Conservation (phyloP, 75 land plant species). For the Pinus albicaulis region DNA sequence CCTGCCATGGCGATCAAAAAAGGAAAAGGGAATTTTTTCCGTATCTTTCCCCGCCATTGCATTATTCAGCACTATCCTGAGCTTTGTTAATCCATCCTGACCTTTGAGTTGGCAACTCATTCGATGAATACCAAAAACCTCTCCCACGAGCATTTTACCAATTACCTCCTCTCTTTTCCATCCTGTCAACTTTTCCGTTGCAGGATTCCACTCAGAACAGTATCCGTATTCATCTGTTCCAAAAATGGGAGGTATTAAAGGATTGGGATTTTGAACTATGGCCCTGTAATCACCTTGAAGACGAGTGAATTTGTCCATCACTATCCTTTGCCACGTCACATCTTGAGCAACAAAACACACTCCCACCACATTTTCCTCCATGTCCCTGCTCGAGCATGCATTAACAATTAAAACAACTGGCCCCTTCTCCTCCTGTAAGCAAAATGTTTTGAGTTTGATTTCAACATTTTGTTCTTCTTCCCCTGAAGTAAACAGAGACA, state of each 20-base stretch:
- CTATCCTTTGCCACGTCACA: slow-evolving; percentile 63
- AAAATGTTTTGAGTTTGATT: slow-evolving; percentile 68
- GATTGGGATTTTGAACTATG: slow-evolving; percentile 66
- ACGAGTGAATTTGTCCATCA: slow-evolving; percentile 65
- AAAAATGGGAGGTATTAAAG: slow-evolving; percentile 85
- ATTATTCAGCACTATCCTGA: slow-evolving; percentile 63
- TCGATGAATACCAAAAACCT: slow-evolving; percentile 57
- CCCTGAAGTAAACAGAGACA: slow-evolving; percentile 33
- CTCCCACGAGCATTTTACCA: slow-evolving; percentile 73
- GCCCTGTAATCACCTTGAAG: slow-evolving; percentile 77
- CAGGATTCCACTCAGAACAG: slow-evolving; percentile 82
- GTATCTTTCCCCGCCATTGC: slow-evolving; percentile 71
- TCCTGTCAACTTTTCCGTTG: slow-evolving; percentile 82
- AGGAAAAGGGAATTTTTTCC: slow-evolving; percentile 68
- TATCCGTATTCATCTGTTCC: slow-evolving; percentile 67
- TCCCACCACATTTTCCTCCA: slow-evolving; percentile 63
- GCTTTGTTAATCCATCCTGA: slow-evolving; percentile 72
- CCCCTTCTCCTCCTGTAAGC: slow-evolving; percentile 47
- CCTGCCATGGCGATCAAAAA: slow-evolving; percentile 57
- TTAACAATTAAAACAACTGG: slow-evolving; percentile 70
- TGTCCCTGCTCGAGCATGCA: slow-evolving; percentile 80
- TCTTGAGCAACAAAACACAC: slow-evolving; percentile 88
- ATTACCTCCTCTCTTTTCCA: slow-evolving; percentile 65
- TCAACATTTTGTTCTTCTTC: slow-evolving; percentile 82
- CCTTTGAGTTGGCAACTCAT: slow-evolving; percentile 77